Conservation (phyloP, 805 yeast genomes). For the Pichia pseudocactophila region DNA sequence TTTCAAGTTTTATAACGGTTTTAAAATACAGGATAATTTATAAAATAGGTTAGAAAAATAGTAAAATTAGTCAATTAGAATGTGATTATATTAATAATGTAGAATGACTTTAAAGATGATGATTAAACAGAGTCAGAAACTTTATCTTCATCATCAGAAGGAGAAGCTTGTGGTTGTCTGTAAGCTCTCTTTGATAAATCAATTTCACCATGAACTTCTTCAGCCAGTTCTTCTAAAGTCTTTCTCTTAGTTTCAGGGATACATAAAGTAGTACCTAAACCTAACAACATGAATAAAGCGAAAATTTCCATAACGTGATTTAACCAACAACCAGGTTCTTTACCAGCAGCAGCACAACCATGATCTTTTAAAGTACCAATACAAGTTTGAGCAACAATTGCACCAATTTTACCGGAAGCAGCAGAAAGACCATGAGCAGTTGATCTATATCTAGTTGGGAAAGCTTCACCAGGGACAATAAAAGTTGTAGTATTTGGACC, state of each 20-base stretch:
- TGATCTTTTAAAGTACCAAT: slow-evolving; percentile 76
- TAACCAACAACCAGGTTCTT: slow-evolving; percentile 60
- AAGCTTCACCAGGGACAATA: slow-evolving; percentile 83
- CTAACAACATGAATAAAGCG: slow-evolving; percentile 83
- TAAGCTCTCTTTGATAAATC: slow-evolving; percentile 26
- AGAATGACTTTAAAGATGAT: too few species aligned
- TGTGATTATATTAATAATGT: too few species aligned
- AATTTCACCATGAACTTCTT: slow-evolving; percentile 73
- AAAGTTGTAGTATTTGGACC: slow-evolving; percentile 93
- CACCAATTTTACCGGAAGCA: slow-evolving; percentile 86
- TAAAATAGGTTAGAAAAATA: neutral
- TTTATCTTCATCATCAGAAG: slow-evolving; percentile 23
- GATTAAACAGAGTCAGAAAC: slow-evolving; percentile 16
- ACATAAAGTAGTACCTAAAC: slow-evolving; percentile 53
- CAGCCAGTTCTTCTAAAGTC: slow-evolving; percentile 77
- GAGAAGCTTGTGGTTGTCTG: slow-evolving; percentile 10
- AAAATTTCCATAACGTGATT: slow-evolving; percentile 91
- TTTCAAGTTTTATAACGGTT: too few species aligned
- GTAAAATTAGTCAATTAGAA: neutral
- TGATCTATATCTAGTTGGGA: slow-evolving; percentile 93
- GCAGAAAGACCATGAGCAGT: slow-evolving; percentile 94
- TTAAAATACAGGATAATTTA: too few species aligned
- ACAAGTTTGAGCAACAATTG: slow-evolving; percentile 83
- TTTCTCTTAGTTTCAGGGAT: slow-evolving; percentile 87
- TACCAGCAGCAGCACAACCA: slow-evolving; percentile 50